Percentiles rank a stretch among this genome's conserved stretches.
Evolutionary conservation across 495 filamentous ascomycete species (phyloP).

Genomic region (Poronia punctata): DNA sequence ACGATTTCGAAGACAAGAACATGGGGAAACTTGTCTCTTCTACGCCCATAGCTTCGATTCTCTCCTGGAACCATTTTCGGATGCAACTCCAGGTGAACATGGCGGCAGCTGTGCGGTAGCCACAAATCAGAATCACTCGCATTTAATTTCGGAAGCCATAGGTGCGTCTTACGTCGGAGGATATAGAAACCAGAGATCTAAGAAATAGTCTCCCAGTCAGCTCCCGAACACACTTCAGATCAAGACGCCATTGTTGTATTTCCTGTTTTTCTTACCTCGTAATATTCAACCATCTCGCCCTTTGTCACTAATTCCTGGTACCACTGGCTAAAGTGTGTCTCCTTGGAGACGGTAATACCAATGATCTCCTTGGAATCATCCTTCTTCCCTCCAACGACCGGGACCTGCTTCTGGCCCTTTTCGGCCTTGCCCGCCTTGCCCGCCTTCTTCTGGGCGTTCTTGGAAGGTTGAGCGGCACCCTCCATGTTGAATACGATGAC

Average conservation of each 20-base stretch:
- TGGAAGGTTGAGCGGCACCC: conserved; percentile 47
- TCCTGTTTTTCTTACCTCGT: conserved; percentile 31
- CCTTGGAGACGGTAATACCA: conserved; percentile 77
- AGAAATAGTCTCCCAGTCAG: conserved; percentile 22
- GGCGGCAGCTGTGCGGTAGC: conserved; percentile 47
- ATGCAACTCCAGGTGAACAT: conserved; percentile 93
- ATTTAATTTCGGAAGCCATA: neutral
- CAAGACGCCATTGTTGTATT: too few relatives aligned
- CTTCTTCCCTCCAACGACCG: conserved; percentile 45
- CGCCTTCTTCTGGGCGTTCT: conserved; percentile 66
- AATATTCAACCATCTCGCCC: conserved; percentile 90
- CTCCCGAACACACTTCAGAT: neutral
- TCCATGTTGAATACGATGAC: conserved; percentile 26
- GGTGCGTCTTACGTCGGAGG: conserved; percentile 51
- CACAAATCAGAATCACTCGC: conserved; percentile 6
- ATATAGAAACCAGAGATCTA: conserved; percentile 96
- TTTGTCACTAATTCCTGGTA: conserved; percentile 95
- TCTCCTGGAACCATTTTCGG: conserved; percentile 76
- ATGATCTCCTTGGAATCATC: conserved; percentile 53
- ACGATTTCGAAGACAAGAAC: conserved; percentile 82
- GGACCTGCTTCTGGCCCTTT: conserved; percentile 54
- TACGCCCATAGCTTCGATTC: conserved; percentile 84
- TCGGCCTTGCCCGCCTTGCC: conserved; percentile 63
- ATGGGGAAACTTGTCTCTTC: conserved; percentile 94
- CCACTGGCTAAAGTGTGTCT: conserved; percentile 85